Evolutionary conservation across 192 early-diverging fungal species (phyloP), one percentile per base, ranked within the genome.

Genomic region (Lobulomyces angularis): DNA sequence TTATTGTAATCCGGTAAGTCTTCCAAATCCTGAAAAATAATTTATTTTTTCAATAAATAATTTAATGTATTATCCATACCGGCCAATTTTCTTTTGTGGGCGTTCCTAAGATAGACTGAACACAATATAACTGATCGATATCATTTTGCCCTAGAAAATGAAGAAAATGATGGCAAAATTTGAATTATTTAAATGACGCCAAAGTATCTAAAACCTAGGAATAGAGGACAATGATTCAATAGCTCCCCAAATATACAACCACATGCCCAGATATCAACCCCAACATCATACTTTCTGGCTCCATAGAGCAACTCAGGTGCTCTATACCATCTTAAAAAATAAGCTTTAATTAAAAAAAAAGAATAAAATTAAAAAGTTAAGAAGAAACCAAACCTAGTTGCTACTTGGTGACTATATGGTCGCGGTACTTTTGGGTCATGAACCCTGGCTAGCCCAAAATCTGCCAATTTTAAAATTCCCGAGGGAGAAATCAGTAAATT

Each of bases 211-310:
- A n/a, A n/a, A n/a, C n/a, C n/a, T n/a, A n/a, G n/a, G 19, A 79
- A 79, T 27, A 79, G 33, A 14, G 75, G 75, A 8, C 59, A 58
- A 32, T 67, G 69, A 46, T 67, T 70, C 38, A 79, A 48, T 4
- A 79, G 59, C 53, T 79, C 75, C 6, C 65, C 72, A 59, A 79
- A 74, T 28, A 79, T 79, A 50, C 73, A 77, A 19, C 75, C 75
- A 11, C 71, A 55, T 2, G 75, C 68, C 75, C 75, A 79, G 32
- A 76, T 32, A 41, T 79, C 75, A 8, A 79, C 73, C 1, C 69
- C 73, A 8, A 55, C 55, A 38, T 76, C 69, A 43, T 79, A 79
- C 29, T 61, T 58, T 27, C 73, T 45, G 9, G 75, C 62, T 1
- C 75, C 75, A 35, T 71, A 68, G 5, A 79, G 50, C 20, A 79